A percentile compares a stretch with the other conserved stretches of the same genome.
These are phyloP conservation scores for Candida tetrigidarum DNA, from an alignment of 1,139 yeast species.

Conservation along the genomic window DNA sequence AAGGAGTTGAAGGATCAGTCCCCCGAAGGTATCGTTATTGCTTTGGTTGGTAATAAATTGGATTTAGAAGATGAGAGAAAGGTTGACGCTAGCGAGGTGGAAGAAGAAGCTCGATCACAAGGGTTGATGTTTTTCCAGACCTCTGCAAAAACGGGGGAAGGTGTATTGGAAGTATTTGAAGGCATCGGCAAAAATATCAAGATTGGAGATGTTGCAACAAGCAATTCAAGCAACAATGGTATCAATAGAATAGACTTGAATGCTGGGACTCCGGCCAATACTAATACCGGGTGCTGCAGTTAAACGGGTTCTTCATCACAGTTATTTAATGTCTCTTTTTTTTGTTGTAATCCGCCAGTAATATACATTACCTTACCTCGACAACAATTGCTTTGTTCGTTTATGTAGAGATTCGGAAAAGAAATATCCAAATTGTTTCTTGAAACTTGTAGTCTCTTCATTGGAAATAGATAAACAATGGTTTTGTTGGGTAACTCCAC, in stretches of 20 bases:
- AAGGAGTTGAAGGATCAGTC: constrained; percentile 97
- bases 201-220: constrained; percentile 22
- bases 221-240: constrained; percentile 1
- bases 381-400: too few relatives aligned
- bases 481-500: too few relatives aligned
- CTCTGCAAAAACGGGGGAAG: constrained; percentile 89
- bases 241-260: constrained; percentile 6
- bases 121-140: constrained; percentile 87
- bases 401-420: too few relatives aligned
- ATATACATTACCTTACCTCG: neutral
- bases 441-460: too few relatives aligned
- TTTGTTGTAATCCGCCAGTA: neutral
- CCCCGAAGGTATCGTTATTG: constrained; percentile 85
- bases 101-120: constrained; percentile 71
- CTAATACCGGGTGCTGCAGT: constrained; percentile 1
- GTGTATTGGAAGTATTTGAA: constrained; percentile 79
- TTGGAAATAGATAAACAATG: too few relatives aligned
- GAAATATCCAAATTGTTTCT: too few relatives aligned
- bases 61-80: constrained; percentile 72
- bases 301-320: neutral
- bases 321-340: neutral
- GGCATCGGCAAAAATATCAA: constrained; percentile 88
- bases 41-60: constrained; percentile 90
- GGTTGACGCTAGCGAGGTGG: constrained; percentile 88
- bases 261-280: constrained; percentile 3